Conservation (phyloP, 768 basidiomycete genomes). For the Cystobasidium onofrii region DNA sequence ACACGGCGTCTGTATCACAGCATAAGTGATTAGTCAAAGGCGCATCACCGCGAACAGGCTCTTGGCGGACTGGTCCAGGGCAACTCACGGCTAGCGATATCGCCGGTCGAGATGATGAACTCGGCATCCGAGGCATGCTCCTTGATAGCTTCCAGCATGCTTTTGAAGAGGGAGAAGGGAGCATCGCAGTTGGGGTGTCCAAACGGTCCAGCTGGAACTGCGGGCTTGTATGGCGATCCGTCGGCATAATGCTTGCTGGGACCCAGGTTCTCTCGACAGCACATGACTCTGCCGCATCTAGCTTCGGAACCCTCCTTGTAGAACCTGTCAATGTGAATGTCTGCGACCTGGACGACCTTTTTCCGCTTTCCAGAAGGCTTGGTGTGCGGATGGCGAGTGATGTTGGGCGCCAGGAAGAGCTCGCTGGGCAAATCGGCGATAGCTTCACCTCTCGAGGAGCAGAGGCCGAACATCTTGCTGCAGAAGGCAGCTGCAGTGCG, state of each 20-base stretch:
- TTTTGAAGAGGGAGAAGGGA: conserved; percentile 51
- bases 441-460: conserved; percentile 49
- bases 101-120: conserved; percentile 60
- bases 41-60: conserved; percentile 29
- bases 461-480: conserved; percentile 54
- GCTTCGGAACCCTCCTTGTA: conserved; percentile 54
- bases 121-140: conserved; percentile 34
- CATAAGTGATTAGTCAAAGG: not conserved
- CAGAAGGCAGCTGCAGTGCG: conserved; percentile 55
- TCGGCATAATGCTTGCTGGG: conserved; percentile 30
- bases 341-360: conserved; percentile 58
- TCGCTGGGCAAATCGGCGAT: conserved; percentile 43
- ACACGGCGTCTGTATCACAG: conserved; percentile 30
- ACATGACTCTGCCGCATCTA: conserved; percentile 58
- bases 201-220: conserved; percentile 47
- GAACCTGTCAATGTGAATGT: conserved; percentile 57
- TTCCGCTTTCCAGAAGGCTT: conserved; percentile 46
- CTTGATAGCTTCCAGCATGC: conserved; percentile 52
- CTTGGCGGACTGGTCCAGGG: not conserved
- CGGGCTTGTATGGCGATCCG: conserved; percentile 47
- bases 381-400: conserved; percentile 35
- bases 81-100: conserved; percentile 55
- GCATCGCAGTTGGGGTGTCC: conserved; percentile 55
- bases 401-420: conserved; percentile 47
- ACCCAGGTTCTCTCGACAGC: conserved; percentile 53